Conservation (phyloP, 2,329 filamentous ascomycete genomes). For the Fusarium brevicatenulatum region DNA sequence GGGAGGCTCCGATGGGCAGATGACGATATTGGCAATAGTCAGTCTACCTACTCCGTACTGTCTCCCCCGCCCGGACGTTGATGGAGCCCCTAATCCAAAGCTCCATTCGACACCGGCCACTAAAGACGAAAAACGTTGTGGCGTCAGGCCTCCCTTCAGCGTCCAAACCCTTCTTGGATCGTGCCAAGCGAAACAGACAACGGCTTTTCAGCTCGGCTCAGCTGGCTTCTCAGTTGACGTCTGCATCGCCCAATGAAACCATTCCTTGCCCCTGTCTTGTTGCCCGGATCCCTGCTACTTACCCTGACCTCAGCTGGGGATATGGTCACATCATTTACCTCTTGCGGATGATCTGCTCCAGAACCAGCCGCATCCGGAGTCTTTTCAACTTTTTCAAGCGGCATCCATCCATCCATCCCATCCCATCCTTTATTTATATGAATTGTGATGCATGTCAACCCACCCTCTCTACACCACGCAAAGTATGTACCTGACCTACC, state of each 20-base stretch:
- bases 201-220: conserved; percentile 46
- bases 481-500: not conserved
- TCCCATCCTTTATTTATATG: not conserved
- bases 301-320: conserved; percentile 34
- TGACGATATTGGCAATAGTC: conserved; percentile 42
- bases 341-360: conserved; percentile 11
- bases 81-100: conserved; percentile 35
- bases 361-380: conserved; percentile 7
- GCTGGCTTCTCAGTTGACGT: conserved; percentile 32
- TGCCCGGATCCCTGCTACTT: conserved; percentile 17
- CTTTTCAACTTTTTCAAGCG: conserved; percentile 3
- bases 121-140: conserved; percentile 46
- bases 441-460: not conserved
- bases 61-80: conserved; percentile 36
- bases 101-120: conserved; percentile 32
- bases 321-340: conserved; percentile 28
- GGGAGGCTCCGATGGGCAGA: conserved; percentile 23
- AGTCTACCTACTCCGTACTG: not conserved
- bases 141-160: conserved; percentile 34
- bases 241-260: conserved; percentile 27
- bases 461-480: conserved; percentile 1
- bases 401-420: not conserved
- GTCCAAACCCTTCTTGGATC: conserved; percentile 30
- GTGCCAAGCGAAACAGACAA: conserved; percentile 38
- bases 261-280: conserved; percentile 21